phyloP scores from a whole-genome alignment of 345 rosid genomes.

The Melaleuca alternifolia region DNA sequence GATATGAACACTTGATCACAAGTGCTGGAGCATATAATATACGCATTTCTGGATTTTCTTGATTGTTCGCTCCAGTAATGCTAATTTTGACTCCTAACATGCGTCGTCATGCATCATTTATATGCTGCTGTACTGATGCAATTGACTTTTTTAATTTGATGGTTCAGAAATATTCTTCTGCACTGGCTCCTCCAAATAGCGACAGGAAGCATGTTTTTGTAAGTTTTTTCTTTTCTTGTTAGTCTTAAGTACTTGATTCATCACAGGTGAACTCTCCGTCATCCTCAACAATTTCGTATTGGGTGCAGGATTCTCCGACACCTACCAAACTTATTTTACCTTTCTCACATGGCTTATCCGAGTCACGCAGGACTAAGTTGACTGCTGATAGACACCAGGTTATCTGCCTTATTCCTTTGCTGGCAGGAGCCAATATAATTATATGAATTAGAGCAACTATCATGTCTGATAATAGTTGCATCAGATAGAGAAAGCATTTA shows the following conservation, averaged over 20 bases:
- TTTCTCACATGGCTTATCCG: conserved; percentile 62
- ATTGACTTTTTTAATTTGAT: background rate
- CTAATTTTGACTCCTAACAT: background rate
- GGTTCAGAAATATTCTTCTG: conserved; percentile 51
- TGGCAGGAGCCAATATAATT: background rate
- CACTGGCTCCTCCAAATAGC: conserved; percentile 31
- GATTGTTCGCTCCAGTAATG: background rate
- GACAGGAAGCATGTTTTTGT: conserved; percentile 60
- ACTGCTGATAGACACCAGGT: conserved; percentile 87
- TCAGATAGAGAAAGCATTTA: background rate
- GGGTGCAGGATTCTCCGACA: conserved; percentile 76
- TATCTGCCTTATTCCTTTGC: background rate
- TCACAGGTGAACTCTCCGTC: background rate
- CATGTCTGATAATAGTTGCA: background rate
- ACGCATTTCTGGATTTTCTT: background rate
- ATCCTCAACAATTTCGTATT: background rate
- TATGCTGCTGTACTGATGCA: background rate
- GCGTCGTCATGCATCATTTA: background rate
- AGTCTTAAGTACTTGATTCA: background rate
- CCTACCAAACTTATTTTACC: conserved; percentile 71
- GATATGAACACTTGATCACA: background rate
- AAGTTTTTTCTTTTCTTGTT: conserved; percentile 19
- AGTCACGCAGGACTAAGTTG: conserved; percentile 67
- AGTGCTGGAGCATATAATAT: background rate
- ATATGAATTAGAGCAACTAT: background rate